Percentiles rank a stretch among this genome's conserved stretches.
phyloP scores from a whole-genome alignment of 2,329 filamentous ascomycete genomes.

The Alternaria incomplexa region DNA sequence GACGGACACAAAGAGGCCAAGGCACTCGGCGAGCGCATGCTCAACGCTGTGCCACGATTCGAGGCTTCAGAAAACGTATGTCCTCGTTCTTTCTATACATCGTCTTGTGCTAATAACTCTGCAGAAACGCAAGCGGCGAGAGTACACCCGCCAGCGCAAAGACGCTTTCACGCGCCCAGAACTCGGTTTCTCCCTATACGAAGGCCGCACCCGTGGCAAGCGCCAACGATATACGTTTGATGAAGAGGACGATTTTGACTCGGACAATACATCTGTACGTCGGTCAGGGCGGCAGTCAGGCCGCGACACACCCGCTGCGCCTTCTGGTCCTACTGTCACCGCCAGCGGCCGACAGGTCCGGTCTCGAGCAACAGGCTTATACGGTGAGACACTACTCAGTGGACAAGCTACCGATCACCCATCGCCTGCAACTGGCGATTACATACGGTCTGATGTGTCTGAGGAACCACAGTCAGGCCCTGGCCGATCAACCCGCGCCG shows the following conservation, averaged over 20 bases:
- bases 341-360: conserved; percentile 87
- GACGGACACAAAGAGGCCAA: conserved; percentile 84
- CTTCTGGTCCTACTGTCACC: conserved; percentile 70
- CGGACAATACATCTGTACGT: conserved; percentile 70
- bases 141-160: conserved; percentile 86
- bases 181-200: conserved; percentile 89
- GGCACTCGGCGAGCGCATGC: conserved; percentile 77
- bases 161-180: conserved; percentile 88
- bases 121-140: conserved; percentile 88
- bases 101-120: conserved; percentile 18
- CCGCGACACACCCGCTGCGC: conserved; percentile 74
- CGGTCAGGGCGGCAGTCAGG: conserved; percentile 72
- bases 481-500: conserved; percentile 52
- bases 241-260: conserved; percentile 81
- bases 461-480: conserved; percentile 52
- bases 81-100: background rate
- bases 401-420: conserved; percentile 54
- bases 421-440: conserved; percentile 52
- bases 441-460: conserved; percentile 53
- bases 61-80: conserved; percentile 88
- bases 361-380: conserved; percentile 66
- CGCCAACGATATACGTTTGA: conserved; percentile 96
- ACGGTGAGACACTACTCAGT: conserved; percentile 66
- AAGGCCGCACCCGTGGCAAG: conserved; percentile 94
- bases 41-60: conserved; percentile 82